A percentile compares a stretch with the other conserved stretches of the same genome.
Evolutionary conservation across 2,329 filamentous ascomycete genomes (phyloP).

Genomic region (Ramichloridium luteum): DNA sequence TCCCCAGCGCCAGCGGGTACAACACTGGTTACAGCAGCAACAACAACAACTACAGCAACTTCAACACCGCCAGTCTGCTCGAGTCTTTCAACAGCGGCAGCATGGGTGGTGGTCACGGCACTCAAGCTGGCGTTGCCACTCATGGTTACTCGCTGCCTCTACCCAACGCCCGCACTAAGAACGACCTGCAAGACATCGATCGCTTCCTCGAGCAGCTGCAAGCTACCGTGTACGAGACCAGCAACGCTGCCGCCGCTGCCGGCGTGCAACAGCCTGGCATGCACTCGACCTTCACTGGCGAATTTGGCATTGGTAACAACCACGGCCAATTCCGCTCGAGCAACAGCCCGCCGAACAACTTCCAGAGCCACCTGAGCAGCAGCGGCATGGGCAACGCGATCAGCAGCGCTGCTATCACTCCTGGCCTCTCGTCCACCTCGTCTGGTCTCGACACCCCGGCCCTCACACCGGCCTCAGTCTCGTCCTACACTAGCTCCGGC

Average conservation of each 20-base stretch:
- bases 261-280: slow-evolving; percentile 63
- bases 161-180: slow-evolving; percentile 86
- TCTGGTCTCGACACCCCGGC: slow-evolving; percentile 54
- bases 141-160: slow-evolving; percentile 77
- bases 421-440: slow-evolving; percentile 29
- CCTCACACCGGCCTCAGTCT: slow-evolving; percentile 60
- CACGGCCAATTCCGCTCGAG: slow-evolving; percentile 40
- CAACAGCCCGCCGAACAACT: slow-evolving; percentile 41
- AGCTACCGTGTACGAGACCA: slow-evolving; percentile 87
- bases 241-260: slow-evolving; percentile 59
- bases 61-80: slow-evolving; percentile 23
- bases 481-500: slow-evolving; percentile 61
- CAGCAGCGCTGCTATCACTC: slow-evolving; percentile 28
- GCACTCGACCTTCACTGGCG: slow-evolving; percentile 41
- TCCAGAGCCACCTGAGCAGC: slow-evolving; percentile 14
- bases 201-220: slow-evolving; percentile 94
- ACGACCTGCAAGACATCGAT: slow-evolving; percentile 85
- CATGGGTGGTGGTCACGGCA: slow-evolving; percentile 35
- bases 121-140: slow-evolving; percentile 46
- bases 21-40: slow-evolving; percentile 27
- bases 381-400: slow-evolving; percentile 27
- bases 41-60: slow-evolving; percentile 19
- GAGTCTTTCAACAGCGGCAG: slow-evolving; percentile 23
- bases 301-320: slow-evolving; percentile 39
- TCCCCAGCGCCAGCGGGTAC: slow-evolving; percentile 25